Evolutionary conservation across 1,284 basidiomycete genomes (phyloP).

Genomic region (Cutaneotrichosporon daszewskae): DNA sequence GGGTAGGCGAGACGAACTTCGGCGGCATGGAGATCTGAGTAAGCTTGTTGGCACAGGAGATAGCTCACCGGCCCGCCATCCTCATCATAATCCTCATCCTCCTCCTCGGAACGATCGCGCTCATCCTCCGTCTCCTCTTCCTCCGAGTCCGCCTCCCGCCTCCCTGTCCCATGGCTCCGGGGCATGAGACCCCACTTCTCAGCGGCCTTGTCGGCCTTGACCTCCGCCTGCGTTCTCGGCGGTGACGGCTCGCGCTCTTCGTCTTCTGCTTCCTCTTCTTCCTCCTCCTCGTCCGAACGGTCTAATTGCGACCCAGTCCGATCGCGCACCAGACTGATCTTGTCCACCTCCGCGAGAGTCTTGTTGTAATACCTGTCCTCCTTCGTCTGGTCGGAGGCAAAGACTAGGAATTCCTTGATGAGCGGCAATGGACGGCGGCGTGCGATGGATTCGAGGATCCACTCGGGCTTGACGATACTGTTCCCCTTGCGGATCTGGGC

Average conservation of each 20-base stretch:
- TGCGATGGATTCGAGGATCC: constrained; percentile 72
- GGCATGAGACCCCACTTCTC: no score
- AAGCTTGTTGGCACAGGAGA: neutral
- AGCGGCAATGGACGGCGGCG: constrained; percentile 57
- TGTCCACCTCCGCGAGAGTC: constrained; percentile 32
- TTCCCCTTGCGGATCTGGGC: constrained; percentile 52
- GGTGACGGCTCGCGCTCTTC: no score
- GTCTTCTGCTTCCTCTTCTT: constrained; percentile 6
- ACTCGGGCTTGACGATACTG: constrained; percentile 70
- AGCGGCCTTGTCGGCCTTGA: neutral
- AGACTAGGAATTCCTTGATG: constrained; percentile 55
- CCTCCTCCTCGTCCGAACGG: constrained; percentile 4
- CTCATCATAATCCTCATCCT: constrained; percentile 16
- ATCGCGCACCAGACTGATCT: constrained; percentile 24
- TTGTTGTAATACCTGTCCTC: constrained; percentile 34
- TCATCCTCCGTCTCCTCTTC: constrained; percentile 8
- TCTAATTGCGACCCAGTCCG: constrained; percentile 14
- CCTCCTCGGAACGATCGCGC: constrained; percentile 4
- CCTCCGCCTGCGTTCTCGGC: neutral
- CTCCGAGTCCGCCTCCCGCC: neutral
- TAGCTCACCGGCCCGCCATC: constrained; percentile 38
- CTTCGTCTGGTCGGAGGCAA: constrained; percentile 35
- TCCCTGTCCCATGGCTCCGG: no score
- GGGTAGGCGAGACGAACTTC: no score
- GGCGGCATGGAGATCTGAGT: neutral